Evolutionary conservation across 371 early-diverging fungal genomes (phyloP), one percentile per base, ranked within the genome.

Genomic region (Mucor racemosus): DNA sequence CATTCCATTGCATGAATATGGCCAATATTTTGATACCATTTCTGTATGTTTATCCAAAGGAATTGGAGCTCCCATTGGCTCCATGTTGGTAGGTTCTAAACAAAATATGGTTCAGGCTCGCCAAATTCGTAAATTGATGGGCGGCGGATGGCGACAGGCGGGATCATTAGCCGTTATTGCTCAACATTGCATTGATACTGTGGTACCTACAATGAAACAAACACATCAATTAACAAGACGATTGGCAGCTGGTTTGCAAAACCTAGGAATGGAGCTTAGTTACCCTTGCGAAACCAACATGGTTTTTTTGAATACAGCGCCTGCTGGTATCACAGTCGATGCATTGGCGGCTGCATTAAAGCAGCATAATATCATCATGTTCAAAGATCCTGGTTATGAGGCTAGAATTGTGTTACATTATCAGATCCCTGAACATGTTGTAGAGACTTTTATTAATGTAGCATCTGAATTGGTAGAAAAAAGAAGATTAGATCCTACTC

Each of bases 131-230:
- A 93, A 95, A 71, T 60, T 94, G 68, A 93, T 92, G 82, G 97
- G 97, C 31, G 97, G 97, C 46, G 96, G 93, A 2, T 93, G 93
- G 95, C 84, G 95, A n/a, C 95, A 95, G 74, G 89, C 91, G 1
- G 95, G 95, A 6, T 65, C 83, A 3, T 67, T 95, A 40, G 95
- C 95, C 1, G 88, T 83, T 9, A 93, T 90, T 3, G 91, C 89
- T 1, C 75, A 86, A 9, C 87, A 88, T 75, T 88, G 91, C 17
- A 82, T 92, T 40, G 76, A 87, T n/a, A 76, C 73, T 31, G 78
- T 86, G 15, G 85, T 87, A 76, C 90, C 93, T 5, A 69, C 76
- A 4, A 76, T 97, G 79, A 62, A 74, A 21, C 66, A 73, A 5
- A 90, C 92, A 26, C 95, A 95, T 66, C 74, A 41, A 19, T 75